These are phyloP conservation scores for Fusarium burgessii DNA, from an alignment of 2,329 filamentous ascomycete species.

Conservation along the genomic window DNA sequence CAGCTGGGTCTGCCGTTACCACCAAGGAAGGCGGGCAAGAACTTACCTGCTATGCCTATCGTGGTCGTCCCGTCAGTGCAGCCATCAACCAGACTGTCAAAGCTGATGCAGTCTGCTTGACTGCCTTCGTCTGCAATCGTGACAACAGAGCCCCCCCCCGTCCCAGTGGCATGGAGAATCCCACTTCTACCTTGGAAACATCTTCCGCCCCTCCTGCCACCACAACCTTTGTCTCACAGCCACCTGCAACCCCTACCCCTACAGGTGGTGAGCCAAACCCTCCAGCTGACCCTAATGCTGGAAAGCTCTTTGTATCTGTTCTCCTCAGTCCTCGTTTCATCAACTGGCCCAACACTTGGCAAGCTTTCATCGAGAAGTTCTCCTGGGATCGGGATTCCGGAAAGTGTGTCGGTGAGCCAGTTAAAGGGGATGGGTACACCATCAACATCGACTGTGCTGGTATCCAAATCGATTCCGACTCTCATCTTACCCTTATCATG, in stretches of 20 bases:
- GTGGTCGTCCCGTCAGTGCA: conserved; percentile 54
- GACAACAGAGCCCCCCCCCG: conserved; percentile 50
- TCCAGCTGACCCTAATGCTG: conserved; percentile 46
- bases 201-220: conserved; percentile 50
- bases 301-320: conserved; percentile 50
- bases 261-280: conserved; percentile 48
- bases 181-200: conserved; percentile 51
- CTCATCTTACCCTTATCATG: conserved; percentile 55
- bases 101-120: conserved; percentile 54
- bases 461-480: conserved; percentile 54
- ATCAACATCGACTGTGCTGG: conserved; percentile 55
- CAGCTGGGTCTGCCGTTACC: conserved; percentile 55
- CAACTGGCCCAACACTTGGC: conserved; percentile 56
- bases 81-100: conserved; percentile 55
- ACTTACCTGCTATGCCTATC: conserved; percentile 58
- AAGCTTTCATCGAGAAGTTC: conserved; percentile 55
- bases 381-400: conserved; percentile 55
- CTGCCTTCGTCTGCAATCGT: conserved; percentile 58
- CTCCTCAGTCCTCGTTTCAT: conserved; percentile 55
- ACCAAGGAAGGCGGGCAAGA: conserved; percentile 55
- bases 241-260: conserved; percentile 42
- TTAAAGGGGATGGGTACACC: conserved; percentile 52
- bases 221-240: conserved; percentile 50
- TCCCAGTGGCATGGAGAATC: conserved; percentile 52
- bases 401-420: conserved; percentile 49